Conservation (phyloP, 1,284 basidiomycete species). For the Marasmius fiardii region DNA sequence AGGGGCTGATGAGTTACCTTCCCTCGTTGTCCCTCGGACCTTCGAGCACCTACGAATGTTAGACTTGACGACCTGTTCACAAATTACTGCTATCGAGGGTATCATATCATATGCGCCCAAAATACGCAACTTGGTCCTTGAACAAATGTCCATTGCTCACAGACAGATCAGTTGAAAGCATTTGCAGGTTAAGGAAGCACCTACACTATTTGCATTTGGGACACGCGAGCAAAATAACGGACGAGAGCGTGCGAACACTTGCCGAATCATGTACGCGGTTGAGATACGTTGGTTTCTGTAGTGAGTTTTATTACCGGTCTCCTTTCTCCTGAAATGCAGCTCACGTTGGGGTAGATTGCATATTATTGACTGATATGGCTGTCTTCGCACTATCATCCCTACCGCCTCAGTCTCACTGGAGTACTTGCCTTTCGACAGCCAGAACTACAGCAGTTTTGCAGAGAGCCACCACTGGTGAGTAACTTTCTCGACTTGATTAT, state of each 20-base stretch:
- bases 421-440: slow-evolving; percentile 86
- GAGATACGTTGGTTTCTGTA: slow-evolving; percentile 95
- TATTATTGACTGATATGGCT: slow-evolving; percentile 87
- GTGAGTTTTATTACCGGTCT: slow-evolving; percentile 44
- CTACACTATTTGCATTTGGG: slow-evolving; percentile 96
- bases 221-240: slow-evolving; percentile 87
- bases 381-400: slow-evolving; percentile 89
- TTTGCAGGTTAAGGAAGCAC: slow-evolving; percentile 86
- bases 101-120: slow-evolving; percentile 87
- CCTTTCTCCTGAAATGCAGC: slow-evolving; percentile 9
- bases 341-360: slow-evolving; percentile 62
- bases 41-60: slow-evolving; percentile 87
- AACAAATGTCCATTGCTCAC: slow-evolving; percentile 90
- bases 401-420: slow-evolving; percentile 91
- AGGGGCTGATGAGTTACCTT: slow-evolving; percentile 43
- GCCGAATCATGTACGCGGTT: slow-evolving; percentile 90
- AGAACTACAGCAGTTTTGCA: slow-evolving; percentile 89
- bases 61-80: slow-evolving; percentile 84
- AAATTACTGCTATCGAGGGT: slow-evolving; percentile 85
- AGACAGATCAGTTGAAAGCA: slow-evolving; percentile 82
- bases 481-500: neutral
- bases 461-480: slow-evolving; percentile 81
- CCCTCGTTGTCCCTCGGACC: slow-evolving; percentile 54
- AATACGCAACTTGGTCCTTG: slow-evolving; percentile 88
- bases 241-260: slow-evolving; percentile 81